Conservation (phyloP, 371 early-diverging fungal species). For the Mortierella polycephala region DNA sequence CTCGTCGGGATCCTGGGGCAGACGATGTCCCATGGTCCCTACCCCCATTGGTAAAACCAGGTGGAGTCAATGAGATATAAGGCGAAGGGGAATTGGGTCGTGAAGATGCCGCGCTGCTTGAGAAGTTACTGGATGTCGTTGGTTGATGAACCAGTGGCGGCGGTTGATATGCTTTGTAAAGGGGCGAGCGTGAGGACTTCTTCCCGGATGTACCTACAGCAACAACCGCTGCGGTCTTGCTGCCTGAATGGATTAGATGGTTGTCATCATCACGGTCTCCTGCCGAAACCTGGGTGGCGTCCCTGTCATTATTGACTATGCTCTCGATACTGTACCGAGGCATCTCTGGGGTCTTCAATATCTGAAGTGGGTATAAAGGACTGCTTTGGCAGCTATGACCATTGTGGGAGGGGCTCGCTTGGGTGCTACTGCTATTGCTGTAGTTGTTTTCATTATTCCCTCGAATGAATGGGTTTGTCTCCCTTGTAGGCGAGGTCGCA, state of each 20-base stretch:
- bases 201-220: conserved; percentile 1
- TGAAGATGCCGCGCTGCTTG: background rate
- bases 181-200: conserved; percentile 14
- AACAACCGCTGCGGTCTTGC: background rate
- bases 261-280: conserved; percentile 26
- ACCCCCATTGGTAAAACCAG: background rate
- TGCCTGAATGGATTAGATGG: conserved; percentile 8
- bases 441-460: background rate
- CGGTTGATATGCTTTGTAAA: conserved; percentile 29
- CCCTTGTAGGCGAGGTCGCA: background rate
- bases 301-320: conserved; percentile 39
- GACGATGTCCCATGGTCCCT: background rate
- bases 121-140: conserved; percentile 2
- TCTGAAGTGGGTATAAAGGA: conserved; percentile 16
- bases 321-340: conserved; percentile 40
- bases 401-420: background rate
- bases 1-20: background rate
- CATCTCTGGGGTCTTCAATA: conserved; percentile 7
- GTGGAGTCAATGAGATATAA: conserved; percentile 21
- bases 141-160: conserved; percentile 16
- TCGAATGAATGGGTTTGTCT: conserved; percentile 16
- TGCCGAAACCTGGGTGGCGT: conserved; percentile 28
- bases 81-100: conserved; percentile 13
- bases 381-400: background rate
- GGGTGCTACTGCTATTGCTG: conserved; percentile 2